Conservation (phyloP, 2,329 filamentous ascomycete genomes). For the Fonsecaea monophora region DNA sequence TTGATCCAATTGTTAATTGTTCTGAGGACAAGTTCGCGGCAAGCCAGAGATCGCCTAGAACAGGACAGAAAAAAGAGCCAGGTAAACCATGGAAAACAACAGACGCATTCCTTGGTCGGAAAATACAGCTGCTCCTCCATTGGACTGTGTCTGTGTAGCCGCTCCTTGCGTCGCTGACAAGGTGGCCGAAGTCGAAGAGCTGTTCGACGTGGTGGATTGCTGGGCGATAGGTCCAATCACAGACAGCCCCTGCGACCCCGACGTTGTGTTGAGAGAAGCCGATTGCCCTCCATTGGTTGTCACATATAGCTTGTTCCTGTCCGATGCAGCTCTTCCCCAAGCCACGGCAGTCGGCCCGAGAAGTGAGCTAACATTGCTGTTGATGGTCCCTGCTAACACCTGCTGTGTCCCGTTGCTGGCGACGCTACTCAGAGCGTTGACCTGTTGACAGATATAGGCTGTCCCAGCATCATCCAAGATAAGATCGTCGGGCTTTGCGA, state of each 20-base stretch:
- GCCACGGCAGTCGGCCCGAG: background rate
- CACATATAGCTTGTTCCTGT: background rate
- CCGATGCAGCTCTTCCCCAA: background rate
- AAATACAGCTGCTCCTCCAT: background rate
- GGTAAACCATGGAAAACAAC: background rate
- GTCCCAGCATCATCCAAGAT: background rate
- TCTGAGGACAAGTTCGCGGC: too few relatives aligned
- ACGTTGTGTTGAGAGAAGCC: background rate
- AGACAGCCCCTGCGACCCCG: background rate
- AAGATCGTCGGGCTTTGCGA: background rate
- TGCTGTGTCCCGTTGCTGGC: background rate
- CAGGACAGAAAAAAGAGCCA: background rate
- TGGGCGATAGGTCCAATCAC: background rate
- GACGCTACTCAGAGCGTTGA: background rate
- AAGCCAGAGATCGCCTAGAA: too few relatives aligned
- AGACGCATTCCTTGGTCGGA: background rate
- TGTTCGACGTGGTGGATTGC: background rate
- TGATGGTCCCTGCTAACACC: background rate
- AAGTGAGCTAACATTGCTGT: background rate
- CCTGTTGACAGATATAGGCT: conserved; percentile 1
- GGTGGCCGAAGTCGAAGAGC: background rate
- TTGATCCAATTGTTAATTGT: too few relatives aligned
- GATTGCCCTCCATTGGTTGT: background rate
- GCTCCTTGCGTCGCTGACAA: background rate
- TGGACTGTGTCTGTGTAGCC: background rate